Evolutionary conservation across 2,329 filamentous ascomycete genomes (phyloP).

Genomic region (Cercospora sesami): DNA sequence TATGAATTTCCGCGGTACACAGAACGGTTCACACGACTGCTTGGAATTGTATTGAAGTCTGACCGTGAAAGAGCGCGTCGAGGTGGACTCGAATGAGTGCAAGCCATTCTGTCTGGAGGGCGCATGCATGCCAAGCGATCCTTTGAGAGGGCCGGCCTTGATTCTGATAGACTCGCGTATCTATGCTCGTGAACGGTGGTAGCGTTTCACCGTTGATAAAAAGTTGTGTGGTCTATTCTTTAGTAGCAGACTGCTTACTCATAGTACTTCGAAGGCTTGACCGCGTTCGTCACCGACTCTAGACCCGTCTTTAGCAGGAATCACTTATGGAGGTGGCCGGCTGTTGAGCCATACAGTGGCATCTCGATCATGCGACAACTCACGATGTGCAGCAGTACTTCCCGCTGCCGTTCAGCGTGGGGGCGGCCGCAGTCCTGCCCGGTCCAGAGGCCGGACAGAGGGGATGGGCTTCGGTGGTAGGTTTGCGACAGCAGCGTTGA

Average conservation of each 20-base stretch:
- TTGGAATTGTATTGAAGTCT: too few species aligned
- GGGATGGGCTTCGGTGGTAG: too few species aligned
- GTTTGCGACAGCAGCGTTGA: too few species aligned
- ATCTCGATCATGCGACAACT: neutral
- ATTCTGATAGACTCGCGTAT: neutral
- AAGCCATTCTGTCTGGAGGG: neutral
- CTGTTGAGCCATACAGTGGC: neutral
- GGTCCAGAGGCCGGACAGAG: neutral
- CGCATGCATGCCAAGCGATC: neutral
- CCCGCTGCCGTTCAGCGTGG: neutral
- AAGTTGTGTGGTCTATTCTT: neutral
- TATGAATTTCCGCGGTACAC: too few species aligned
- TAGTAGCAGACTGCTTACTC: neutral
- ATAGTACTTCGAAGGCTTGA: neutral
- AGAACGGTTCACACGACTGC: too few species aligned
- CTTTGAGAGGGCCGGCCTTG: neutral
- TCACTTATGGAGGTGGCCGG: neutral
- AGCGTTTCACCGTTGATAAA: neutral
- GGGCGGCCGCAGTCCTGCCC: neutral
- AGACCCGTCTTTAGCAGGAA: neutral
- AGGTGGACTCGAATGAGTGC: neutral
- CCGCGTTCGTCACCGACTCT: neutral
- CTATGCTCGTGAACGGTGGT: neutral
- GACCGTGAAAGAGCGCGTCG: neutral
- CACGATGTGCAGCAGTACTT: neutral